Percentiles rank a stretch among this genome's conserved stretches.
Evolutionary conservation across 306 rosid genomes (phyloP).

Genomic region (Vigna angularis): DNA sequence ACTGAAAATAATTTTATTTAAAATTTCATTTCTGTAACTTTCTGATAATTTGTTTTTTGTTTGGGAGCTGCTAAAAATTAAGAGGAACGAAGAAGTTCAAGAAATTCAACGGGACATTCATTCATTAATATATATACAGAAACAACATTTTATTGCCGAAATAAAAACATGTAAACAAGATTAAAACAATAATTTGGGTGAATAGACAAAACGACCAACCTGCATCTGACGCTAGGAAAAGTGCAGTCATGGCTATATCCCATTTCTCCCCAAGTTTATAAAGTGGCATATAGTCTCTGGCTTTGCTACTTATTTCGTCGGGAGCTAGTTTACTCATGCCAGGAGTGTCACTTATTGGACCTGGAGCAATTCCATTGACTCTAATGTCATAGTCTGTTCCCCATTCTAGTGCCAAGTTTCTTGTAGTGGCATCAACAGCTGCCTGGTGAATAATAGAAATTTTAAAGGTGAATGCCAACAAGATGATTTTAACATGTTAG

Average conservation of each 20-base stretch:
- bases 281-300: conserved; percentile 65
- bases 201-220: conserved; percentile 56
- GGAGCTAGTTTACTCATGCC: conserved; percentile 92
- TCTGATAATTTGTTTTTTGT: background rate
- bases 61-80: conserved; percentile 15
- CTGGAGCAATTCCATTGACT: conserved; percentile 96
- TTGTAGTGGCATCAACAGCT: conserved; percentile 89
- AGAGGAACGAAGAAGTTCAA: background rate
- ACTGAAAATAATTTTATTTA: background rate
- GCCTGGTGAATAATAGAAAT: conserved; percentile 62
- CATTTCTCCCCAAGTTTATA: conserved; percentile 87
- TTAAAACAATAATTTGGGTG: conserved; percentile 7
- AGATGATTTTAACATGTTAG: conserved; percentile 21
- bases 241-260: conserved; percentile 97
- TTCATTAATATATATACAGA: background rate
- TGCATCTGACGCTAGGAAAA: conserved; percentile 87
- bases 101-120: background rate
- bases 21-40: background rate
- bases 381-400: conserved; percentile 91
- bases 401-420: conserved; percentile 98
- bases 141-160: background rate
- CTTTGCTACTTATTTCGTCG: conserved; percentile 60
- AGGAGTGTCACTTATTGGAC: conserved; percentile 86
- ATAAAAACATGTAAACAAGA: conserved; percentile 11
- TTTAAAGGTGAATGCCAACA: conserved; percentile 14